Conservation (phyloP, 1,284 basidiomycete genomes). For the Pascua guehoae region DNA sequence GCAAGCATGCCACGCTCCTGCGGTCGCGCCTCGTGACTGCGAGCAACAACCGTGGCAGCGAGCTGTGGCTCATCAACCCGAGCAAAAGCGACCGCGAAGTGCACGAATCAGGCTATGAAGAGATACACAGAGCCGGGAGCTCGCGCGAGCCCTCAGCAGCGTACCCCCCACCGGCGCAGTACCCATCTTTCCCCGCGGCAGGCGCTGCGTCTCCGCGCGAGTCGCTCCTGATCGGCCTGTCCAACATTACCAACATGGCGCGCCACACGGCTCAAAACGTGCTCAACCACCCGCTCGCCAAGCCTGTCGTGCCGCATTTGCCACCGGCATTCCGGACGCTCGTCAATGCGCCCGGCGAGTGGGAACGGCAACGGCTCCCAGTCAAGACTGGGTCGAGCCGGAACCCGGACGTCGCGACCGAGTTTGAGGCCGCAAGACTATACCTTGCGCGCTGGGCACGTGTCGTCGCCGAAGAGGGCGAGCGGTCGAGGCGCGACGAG, state of each 20-base stretch:
- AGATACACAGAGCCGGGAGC: conserved; percentile 14
- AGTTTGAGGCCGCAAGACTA: conserved; percentile 92
- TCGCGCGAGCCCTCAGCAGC: conserved; percentile 42
- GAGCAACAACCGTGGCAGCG: conserved; percentile 41
- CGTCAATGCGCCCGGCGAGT: conserved; percentile 70
- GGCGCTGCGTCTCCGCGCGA: conserved; percentile 34
- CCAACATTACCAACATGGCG: conserved; percentile 82
- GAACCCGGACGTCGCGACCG: conserved; percentile 51
- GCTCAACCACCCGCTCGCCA: conserved; percentile 85
- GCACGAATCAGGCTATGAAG: conserved; percentile 55
- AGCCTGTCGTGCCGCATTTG: conserved; percentile 88
- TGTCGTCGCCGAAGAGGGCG: conserved; percentile 87
- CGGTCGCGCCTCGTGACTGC: conserved; percentile 55
- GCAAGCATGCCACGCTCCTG: conserved; percentile 70
- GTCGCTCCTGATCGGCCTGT: conserved; percentile 68
- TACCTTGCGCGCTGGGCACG: conserved; percentile 96
- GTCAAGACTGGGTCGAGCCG: conserved; percentile 60
- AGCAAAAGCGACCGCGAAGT: conserved; percentile 82
- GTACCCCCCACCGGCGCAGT: conserved; percentile 55
- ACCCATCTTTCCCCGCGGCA: conserved; percentile 27
- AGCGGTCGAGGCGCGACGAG: conserved; percentile 73
- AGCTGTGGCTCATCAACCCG: conserved; percentile 87
- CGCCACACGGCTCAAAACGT: conserved; percentile 86
- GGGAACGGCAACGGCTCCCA: conserved; percentile 56
- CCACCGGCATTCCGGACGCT: conserved; percentile 84